These are phyloP conservation scores for Basipetospora chlamydospora DNA, from an alignment of 2,329 filamentous ascomycete species.

Conservation along the genomic window DNA sequence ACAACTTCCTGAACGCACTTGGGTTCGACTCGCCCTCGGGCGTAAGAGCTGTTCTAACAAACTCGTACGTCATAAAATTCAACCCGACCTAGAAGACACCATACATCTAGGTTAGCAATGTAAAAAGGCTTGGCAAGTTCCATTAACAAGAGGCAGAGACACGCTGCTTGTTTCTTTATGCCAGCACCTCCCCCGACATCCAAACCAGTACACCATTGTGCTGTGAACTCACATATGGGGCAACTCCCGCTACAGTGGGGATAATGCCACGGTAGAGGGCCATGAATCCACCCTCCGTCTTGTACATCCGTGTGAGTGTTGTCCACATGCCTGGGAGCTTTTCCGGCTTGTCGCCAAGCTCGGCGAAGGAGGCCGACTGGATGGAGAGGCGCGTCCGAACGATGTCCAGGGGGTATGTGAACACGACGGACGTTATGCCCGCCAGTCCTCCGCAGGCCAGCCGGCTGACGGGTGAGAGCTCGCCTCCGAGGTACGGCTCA, in stretches of 20 bases:
- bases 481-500: slow-evolving; percentile 58
- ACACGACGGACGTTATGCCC: slow-evolving; percentile 87
- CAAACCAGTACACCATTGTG: background rate
- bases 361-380: slow-evolving; percentile 90
- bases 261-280: slow-evolving; percentile 92
- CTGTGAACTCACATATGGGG: slow-evolving; percentile 57
- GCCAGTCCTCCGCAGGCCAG: slow-evolving; percentile 83
- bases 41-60: slow-evolving; percentile 69
- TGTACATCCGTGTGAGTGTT: slow-evolving; percentile 74
- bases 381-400: slow-evolving; percentile 92
- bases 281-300: slow-evolving; percentile 67
- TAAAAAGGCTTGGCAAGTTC: too few relatives aligned
- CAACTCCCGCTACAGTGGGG: slow-evolving; percentile 87
- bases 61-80: slow-evolving; percentile 98
- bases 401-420: slow-evolving; percentile 94
- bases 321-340: slow-evolving; percentile 86
- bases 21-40: slow-evolving; percentile 80
- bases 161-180: too few relatives aligned
- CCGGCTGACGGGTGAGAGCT: slow-evolving; percentile 58
- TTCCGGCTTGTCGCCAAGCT: slow-evolving; percentile 46
- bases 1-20: slow-evolving; percentile 62
- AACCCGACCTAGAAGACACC: slow-evolving; percentile 54
- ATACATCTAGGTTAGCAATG: too few relatives aligned
- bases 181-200: too few relatives aligned
- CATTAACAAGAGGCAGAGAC: too few relatives aligned